Evolutionary conservation across 345 rosid species (phyloP).

Genomic region (Eucalyptus tenuipes): DNA sequence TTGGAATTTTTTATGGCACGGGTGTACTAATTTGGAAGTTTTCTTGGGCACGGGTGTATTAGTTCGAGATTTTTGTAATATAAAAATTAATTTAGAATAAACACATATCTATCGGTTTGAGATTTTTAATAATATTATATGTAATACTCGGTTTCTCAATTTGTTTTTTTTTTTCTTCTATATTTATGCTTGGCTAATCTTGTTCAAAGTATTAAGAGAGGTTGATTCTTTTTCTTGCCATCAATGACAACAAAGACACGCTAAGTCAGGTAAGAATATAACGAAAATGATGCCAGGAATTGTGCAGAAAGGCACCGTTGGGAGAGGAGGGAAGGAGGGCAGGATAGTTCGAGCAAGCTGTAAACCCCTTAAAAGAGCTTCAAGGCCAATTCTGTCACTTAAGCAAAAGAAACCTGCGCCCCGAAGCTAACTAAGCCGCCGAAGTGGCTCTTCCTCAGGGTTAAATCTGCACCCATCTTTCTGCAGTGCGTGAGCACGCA

Average conservation of each 20-base stretch:
- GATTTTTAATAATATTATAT: too few species aligned
- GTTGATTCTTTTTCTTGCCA: background rate
- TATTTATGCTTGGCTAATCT: background rate
- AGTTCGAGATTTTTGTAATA: fast-evolving
- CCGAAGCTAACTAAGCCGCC: too few species aligned
- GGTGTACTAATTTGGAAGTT: too few species aligned
- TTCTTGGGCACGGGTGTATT: fast-evolving
- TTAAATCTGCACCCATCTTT: background rate
- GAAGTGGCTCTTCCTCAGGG: too few species aligned
- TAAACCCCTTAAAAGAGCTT: background rate
- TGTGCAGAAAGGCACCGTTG: background rate
- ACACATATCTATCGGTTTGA: fast-evolving
- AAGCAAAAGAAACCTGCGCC: background rate
- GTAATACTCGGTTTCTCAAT: fast-evolving
- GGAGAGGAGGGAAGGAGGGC: background rate
- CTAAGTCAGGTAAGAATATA: background rate
- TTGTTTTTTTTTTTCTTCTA: too few species aligned
- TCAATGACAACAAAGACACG: background rate
- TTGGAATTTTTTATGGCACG: too few species aligned
- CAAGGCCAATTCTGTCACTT: background rate
- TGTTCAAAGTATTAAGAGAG: background rate
- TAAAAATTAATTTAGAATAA: too few species aligned
- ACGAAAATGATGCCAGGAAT: background rate
- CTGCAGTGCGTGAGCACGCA: too few species aligned
- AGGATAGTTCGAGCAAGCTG: background rate